Conservation (phyloP, 1,139 yeast species). For the Debaryomyces fabryi region DNA sequence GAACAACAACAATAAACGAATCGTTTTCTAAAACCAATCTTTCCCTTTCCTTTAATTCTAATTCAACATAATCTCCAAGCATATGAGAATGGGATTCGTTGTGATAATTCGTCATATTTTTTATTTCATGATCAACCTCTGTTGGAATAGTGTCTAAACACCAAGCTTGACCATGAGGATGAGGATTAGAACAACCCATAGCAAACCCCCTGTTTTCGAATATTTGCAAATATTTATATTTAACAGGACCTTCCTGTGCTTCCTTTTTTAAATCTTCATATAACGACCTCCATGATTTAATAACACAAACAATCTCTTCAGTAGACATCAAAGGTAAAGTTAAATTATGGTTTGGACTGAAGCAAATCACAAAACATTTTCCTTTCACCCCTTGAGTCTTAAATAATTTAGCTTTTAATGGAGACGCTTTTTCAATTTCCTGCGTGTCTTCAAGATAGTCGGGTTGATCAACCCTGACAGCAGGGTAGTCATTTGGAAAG, state of each 20-base stretch:
- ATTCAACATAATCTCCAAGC: constrained; percentile 64
- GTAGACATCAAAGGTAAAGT: constrained; percentile 65
- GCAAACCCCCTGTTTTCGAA: constrained; percentile 80
- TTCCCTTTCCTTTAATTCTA: constrained; percentile 54
- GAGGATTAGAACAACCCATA: constrained; percentile 84
- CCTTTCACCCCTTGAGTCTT: constrained; percentile 66
- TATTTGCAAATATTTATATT: constrained; percentile 66
- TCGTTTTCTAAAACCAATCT: constrained; percentile 65
- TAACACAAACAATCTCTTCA: constrained; percentile 47
- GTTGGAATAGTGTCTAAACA: constrained; percentile 67
- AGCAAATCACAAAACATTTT: constrained; percentile 71
- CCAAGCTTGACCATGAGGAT: constrained; percentile 85
- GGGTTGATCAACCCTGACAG: constrained; percentile 64
- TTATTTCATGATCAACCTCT: constrained; percentile 65
- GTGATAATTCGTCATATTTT: constrained; percentile 52
- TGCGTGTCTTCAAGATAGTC: constrained; percentile 29
- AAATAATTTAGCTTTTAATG: constrained; percentile 48
- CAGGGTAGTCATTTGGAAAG: constrained; percentile 72
- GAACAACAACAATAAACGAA: constrained; percentile 70
- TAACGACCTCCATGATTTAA: constrained; percentile 61
- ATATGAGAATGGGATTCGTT: constrained; percentile 50
- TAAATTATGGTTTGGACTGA: constrained; percentile 69
- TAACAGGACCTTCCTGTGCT: constrained; percentile 42
- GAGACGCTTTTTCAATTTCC: constrained; percentile 18
- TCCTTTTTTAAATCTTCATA: constrained; percentile 45